These are phyloP conservation scores for Rutstroemia sydowiana DNA, from an alignment of 2,329 filamentous ascomycete genomes.

Conservation along the genomic window DNA sequence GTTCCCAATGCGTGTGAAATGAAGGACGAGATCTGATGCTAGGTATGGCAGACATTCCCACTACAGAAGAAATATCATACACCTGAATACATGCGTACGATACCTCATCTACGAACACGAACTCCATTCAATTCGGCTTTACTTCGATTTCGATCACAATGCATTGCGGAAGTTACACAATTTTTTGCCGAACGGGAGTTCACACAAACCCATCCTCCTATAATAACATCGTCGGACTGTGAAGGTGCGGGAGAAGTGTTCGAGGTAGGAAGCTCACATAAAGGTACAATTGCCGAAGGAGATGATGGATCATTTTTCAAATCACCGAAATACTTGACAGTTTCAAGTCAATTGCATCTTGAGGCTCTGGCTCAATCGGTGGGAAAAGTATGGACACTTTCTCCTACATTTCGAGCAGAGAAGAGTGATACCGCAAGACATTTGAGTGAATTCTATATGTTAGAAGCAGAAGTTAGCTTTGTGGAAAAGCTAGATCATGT, in stretches of 20 bases:
- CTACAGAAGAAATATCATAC: slow-evolving; percentile 96
- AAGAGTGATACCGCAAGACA: slow-evolving; percentile 89
- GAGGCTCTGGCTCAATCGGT: slow-evolving; percentile 86
- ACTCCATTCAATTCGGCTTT: slow-evolving; percentile 74
- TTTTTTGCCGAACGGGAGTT: slow-evolving; percentile 69
- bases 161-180: slow-evolving; percentile 62
- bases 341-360: slow-evolving; percentile 89
- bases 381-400: slow-evolving; percentile 87
- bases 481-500: slow-evolving; percentile 60
- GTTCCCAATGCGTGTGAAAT: slow-evolving; percentile 2
- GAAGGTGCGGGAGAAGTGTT: slow-evolving; percentile 96
- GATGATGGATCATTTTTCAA: slow-evolving; percentile 63
- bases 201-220: slow-evolving; percentile 81
- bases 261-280: slow-evolving; percentile 41
- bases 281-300: slow-evolving; percentile 23
- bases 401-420: slow-evolving; percentile 89
- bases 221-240: slow-evolving; percentile 95
- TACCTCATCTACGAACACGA: slow-evolving; percentile 80
- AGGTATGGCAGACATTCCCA: slow-evolving; percentile 62
- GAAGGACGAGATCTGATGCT: slow-evolving; percentile 16
- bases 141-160: slow-evolving; percentile 74
- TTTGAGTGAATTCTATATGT: slow-evolving; percentile 97
- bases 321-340: slow-evolving; percentile 85
- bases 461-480: slow-evolving; percentile 86
- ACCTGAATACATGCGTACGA: slow-evolving; percentile 76